phyloP scores from a whole-genome alignment of 768 basidiomycete genomes.

The Steccherinum ochraceum region DNA sequence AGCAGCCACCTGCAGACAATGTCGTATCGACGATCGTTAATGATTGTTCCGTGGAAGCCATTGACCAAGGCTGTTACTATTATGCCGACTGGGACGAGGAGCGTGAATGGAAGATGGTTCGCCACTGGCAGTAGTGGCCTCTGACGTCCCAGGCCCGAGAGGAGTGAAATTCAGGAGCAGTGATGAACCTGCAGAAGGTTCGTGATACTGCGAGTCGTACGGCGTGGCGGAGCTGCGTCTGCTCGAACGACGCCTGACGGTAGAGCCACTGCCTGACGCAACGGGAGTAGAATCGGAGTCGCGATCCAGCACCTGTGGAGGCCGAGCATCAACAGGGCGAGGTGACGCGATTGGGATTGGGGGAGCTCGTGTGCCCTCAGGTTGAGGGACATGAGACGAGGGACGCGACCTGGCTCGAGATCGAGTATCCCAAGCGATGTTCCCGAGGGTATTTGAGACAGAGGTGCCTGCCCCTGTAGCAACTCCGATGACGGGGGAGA shows the following conservation, averaged over 20 bases:
- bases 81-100: constrained; percentile 8
- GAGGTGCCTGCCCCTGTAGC: too few relatives aligned
- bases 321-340: background rate
- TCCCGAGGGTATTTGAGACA: too few relatives aligned
- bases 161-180: constrained; percentile 8
- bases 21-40: background rate
- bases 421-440: too few relatives aligned
- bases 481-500: too few relatives aligned
- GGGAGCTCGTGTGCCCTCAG: too few relatives aligned
- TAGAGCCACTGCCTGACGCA: background rate
- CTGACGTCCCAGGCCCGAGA: constrained; percentile 3
- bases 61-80: constrained; percentile 1
- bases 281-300: background rate
- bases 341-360: background rate
- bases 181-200: background rate
- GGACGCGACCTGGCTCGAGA: too few relatives aligned
- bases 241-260: background rate
- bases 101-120: constrained; percentile 8
- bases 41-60: background rate
- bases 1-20: too few relatives aligned
- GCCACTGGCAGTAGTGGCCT: constrained; percentile 6
- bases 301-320: background rate
- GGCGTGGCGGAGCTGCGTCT: background rate
- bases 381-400: too few relatives aligned
- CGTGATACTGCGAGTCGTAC: background rate